Evolutionary conservation across 495 filamentous ascomycete species (phyloP).

Genomic region (Podospora didyma): DNA sequence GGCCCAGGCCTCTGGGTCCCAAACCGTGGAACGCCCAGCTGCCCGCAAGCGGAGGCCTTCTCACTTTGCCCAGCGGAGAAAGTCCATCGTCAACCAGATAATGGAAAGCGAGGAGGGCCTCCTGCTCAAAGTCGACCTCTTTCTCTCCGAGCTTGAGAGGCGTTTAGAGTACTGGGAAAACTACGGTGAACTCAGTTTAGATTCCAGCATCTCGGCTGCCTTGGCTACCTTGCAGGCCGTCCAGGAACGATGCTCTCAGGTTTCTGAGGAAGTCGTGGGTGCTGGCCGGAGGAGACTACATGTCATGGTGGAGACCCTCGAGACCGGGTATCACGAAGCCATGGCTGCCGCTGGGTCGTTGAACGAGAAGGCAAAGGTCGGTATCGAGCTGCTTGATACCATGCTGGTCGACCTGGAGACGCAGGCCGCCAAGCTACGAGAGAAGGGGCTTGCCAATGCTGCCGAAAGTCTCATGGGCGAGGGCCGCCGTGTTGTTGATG

Average conservation of each 20-base stretch:
- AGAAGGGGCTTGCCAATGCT: slow-evolving; percentile 58
- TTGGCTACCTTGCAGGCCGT: slow-evolving; percentile 85
- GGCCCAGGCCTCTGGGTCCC: slow-evolving; percentile 28
- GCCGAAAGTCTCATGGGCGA: slow-evolving; percentile 70
- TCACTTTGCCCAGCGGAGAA: slow-evolving; percentile 52
- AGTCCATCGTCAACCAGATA: slow-evolving; percentile 63
- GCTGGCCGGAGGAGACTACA: slow-evolving; percentile 79
- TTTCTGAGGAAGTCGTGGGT: slow-evolving; percentile 87
- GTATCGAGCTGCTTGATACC: slow-evolving; percentile 78
- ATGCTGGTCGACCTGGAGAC: slow-evolving; percentile 80
- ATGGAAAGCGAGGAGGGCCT: slow-evolving; percentile 60
- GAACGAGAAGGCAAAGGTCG: slow-evolving; percentile 84
- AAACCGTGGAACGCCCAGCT: slow-evolving; percentile 23
- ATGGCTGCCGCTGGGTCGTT: slow-evolving; percentile 79
- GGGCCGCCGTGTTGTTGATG: slow-evolving; percentile 71
- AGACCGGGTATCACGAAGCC: slow-evolving; percentile 84
- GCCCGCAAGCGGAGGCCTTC: slow-evolving; percentile 58
- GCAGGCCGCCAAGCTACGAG: slow-evolving; percentile 62
- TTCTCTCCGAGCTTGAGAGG: slow-evolving; percentile 81
- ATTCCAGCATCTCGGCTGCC: slow-evolving; percentile 74
- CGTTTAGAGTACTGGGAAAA: slow-evolving; percentile 84
- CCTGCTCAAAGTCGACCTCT: slow-evolving; percentile 68
- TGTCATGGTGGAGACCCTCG: slow-evolving; percentile 91
- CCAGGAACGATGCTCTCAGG: slow-evolving; percentile 77
- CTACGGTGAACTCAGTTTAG: slow-evolving; percentile 79